Evolutionary conservation across 225 moss, liverwort and hornwort genomes (phyloP).

Genomic region (Physcomitrellopsis africana): DNA sequence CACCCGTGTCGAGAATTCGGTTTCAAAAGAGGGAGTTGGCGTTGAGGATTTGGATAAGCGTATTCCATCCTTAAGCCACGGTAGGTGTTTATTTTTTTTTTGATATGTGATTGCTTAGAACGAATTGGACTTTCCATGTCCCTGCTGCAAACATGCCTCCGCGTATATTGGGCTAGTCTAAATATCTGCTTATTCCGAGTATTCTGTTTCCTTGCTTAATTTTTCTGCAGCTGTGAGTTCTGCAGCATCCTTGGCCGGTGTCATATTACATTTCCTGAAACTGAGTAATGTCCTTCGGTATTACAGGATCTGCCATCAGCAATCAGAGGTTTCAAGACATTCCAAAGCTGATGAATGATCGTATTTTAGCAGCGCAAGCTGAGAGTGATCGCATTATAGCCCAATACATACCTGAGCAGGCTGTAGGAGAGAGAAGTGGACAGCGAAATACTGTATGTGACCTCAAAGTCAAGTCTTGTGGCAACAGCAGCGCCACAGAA

Average conservation of each 20-base stretch:
- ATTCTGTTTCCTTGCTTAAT: no score
- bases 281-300: neutral
- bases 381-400: conserved; percentile 53
- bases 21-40: conserved; percentile 32
- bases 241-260: no score
- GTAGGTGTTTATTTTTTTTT: conserved; percentile 4
- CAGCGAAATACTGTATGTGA: conserved; percentile 26
- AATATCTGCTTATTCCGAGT: no score
- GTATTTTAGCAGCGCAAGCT: conserved; percentile 51
- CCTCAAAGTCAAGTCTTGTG: conserved; percentile 21
- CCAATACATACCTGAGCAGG: conserved; percentile 45
- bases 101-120: no score
- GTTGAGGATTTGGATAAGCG: conserved; percentile 34
- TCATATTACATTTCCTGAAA: no score
- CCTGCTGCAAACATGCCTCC: no score
- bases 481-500: conserved; percentile 5
- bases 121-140: no score
- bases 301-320: conserved; percentile 36
- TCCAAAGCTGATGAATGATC: conserved; percentile 57
- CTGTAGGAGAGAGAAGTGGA: conserved; percentile 13
- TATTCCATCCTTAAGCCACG: conserved; percentile 19
- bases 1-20: conserved; percentile 34
- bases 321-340: conserved; percentile 58
- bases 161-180: no score
- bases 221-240: no score